A percentile compares a stretch with the other conserved stretches of the same genome.
Conservation (phyloP, 257 asterid species). For the Haberlea rhodopensis region DNA sequence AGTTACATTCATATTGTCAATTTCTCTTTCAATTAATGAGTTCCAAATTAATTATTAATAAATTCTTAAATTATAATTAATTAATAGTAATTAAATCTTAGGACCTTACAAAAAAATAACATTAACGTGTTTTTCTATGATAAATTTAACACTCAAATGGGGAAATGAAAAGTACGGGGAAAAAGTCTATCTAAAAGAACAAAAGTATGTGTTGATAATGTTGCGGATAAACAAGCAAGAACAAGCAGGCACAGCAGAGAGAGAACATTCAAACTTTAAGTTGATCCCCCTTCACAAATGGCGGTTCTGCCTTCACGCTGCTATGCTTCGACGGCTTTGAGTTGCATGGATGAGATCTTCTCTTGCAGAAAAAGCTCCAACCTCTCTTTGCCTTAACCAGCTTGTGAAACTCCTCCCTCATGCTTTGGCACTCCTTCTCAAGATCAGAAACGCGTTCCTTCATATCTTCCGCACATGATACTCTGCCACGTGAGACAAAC, state of each 20-base stretch:
- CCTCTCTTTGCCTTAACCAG: conserved; percentile 36
- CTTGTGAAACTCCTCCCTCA: conserved; percentile 43
- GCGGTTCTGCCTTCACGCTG: neutral
- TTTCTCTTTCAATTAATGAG: too few relatives aligned
- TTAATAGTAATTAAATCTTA: too few relatives aligned
- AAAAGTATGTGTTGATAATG: neutral
- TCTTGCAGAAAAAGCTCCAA: conserved; percentile 43
- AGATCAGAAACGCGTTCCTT: conserved; percentile 35
- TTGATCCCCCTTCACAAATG: neutral
- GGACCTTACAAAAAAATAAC: too few relatives aligned
- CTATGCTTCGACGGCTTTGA: conserved; percentile 9
- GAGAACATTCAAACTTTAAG: neutral
- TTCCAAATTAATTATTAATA: too few relatives aligned
- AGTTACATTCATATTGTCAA: too few relatives aligned
- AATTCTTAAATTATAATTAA: too few relatives aligned
- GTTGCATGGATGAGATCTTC: conserved; percentile 22
- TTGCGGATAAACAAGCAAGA: neutral
- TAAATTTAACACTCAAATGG: too few relatives aligned
- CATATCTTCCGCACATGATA: conserved; percentile 32
- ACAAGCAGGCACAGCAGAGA: neutral
- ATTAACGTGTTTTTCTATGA: too few relatives aligned
- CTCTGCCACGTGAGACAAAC: conserved; percentile 16
- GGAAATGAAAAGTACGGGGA: too few relatives aligned
- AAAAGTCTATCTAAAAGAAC: neutral
- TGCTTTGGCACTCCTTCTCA: conserved; percentile 42